Base-by-base conservation (phyloP, 768 basidiomycete genomes). In the Coprinopsis strossmayeri region DNA sequence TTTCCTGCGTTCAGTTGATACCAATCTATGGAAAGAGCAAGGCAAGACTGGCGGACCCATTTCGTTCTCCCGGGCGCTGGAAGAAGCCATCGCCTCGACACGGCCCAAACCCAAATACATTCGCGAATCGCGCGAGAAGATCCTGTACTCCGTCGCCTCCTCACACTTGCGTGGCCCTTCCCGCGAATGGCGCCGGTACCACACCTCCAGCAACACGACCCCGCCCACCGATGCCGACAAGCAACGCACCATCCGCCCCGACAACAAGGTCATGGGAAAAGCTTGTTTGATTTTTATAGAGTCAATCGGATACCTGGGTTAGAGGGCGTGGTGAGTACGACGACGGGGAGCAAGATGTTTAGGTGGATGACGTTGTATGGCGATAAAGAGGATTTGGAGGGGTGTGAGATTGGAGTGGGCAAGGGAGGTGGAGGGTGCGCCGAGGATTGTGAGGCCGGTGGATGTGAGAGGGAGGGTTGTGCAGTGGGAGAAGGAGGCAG, bases 211-310 rank as follows among this genome's bases (percentile, higher is more conserved):
- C 10, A 38, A 5, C 37, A 13, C 7, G 7, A 18, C 10, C 10
- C 18, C 7, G 37, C 10, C 7, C 10, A 12, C 12, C 7, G 37
- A 20, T 7, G 37, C 24, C 17, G 17, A 24, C 26, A 32, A 7
- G 30, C 10, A 20, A 38, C 37, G 37, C 40, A 30, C 42, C 26
- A 15, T 20, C n/a, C 38, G 32, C 3, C n/a, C 13, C 38, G 48
- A 41, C 21, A 41, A 9, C 12, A 15, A 4, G 3, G 25, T 9
- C n/a, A 15, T 38, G 73, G 74, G 34, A 66, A 65, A 10, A 69
- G 70, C 0, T 52, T 74, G 1, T 60, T 63, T 24, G 70, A 76
- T 46, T 74, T 77, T 48, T 75, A 64, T 51, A 50, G 15, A 1
- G 61, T 66, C 17, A 27, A 49, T 1, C 59, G 64, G 13, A 41